Evolutionary conservation across 78 protist genomes (phyloP).

Genomic region (Isochrysis galbana): DNA sequence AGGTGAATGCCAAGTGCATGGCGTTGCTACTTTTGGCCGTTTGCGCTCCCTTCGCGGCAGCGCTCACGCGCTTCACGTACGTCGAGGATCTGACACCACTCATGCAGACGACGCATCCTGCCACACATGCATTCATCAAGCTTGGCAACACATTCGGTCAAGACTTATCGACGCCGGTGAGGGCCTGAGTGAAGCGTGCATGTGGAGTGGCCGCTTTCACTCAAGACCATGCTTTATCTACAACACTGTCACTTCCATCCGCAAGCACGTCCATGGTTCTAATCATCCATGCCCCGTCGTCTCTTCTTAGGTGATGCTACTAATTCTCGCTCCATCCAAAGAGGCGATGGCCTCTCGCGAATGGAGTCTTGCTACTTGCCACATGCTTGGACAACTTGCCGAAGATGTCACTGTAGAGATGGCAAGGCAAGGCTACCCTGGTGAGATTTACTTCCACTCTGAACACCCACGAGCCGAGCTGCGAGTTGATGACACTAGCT

Average conservation of each 20-base stretch:
- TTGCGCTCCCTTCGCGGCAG: background rate
- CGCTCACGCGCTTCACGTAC: constrained; percentile 4
- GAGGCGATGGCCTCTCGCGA: background rate
- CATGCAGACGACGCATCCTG: background rate
- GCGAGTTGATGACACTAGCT: too few relatives aligned
- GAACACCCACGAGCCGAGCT: too few relatives aligned
- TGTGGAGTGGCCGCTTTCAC: background rate
- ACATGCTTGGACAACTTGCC: background rate
- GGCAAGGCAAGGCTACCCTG: too few relatives aligned
- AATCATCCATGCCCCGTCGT: too few relatives aligned
- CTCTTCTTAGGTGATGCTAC: background rate
- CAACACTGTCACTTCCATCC: too few relatives aligned
- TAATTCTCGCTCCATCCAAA: background rate
- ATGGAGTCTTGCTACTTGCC: background rate
- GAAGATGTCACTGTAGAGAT: background rate
- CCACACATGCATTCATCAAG: background rate
- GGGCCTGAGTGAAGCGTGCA: background rate
- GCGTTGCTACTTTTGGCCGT: background rate
- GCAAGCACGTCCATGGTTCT: too few relatives aligned
- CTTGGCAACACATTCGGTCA: background rate
- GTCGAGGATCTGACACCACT: background rate
- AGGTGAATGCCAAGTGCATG: too few relatives aligned
- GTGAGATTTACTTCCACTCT: too few relatives aligned
- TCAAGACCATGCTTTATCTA: too few relatives aligned
- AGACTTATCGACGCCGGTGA: background rate